Base-by-base conservation (phyloP, 2,329 filamentous ascomycete species). In the Gaeumannomyces sp. region DNA sequence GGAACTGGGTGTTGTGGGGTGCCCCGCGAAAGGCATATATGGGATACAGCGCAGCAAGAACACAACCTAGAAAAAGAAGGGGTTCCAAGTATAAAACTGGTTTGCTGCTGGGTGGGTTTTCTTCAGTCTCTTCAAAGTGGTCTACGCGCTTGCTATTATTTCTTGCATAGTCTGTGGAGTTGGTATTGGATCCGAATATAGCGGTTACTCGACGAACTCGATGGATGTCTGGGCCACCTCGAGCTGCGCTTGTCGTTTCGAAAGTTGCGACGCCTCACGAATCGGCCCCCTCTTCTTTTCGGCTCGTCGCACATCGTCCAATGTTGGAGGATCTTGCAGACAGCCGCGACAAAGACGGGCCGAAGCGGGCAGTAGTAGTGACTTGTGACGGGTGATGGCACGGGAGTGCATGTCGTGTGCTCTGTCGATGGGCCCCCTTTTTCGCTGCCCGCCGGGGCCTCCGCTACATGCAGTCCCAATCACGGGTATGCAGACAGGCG, bases 141-240 rank as follows among this genome's bases (percentile, higher is more conserved):
- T 53, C 22, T 10, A 53, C 45, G 45, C 19, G 45, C 45, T n/a
- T 53, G 45, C 45, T 53, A 45, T 13, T 59, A 19, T 57, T 45
- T 50, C 19, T 66, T 53, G 45, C 45, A 53, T 53, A 53, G 38
- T 45, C 45, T 53, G 19, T 53, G 45, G 45, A 53, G 45, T 53
- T 53, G 19, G 19, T 53, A 53, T 25, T 53, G n/a, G 45, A 53
- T 53, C 45, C 45, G 22, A 53, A 53, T 25, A 53, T 10, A 53
- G n/a, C 10, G 22, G 19, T 25, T 6, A 53, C 45, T 53, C 45
- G 45, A 53, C 22, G 22, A 50, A 38, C 33, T 13, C 33, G 10
- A 33, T 33, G 33, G 33, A 13, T 10, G 35, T 16, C 38, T 45
- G 38, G 38, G 38, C 38, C 38, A 45, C 5, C 16, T 19, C 14